Evolutionary conservation across 345 rosid genomes (phyloP).

Genomic region (Barbarea vulgaris): DNA sequence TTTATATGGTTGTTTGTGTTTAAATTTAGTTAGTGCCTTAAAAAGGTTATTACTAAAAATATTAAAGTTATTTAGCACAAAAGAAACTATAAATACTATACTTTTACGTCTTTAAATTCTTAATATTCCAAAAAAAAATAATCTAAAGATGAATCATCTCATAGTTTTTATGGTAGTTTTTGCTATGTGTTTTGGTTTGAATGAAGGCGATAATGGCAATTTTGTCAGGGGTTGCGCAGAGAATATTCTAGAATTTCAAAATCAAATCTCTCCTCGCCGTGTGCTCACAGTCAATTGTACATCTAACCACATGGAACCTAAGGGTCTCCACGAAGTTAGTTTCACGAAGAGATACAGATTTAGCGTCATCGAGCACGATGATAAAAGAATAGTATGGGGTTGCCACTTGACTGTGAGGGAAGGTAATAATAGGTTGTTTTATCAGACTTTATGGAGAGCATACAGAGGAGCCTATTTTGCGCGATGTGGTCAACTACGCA

Average conservation of each 20-base stretch:
- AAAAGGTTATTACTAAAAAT: no score
- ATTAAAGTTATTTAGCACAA: background rate
- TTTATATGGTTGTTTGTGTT: background rate
- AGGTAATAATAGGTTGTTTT: background rate
- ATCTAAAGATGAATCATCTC: background rate
- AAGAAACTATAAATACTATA: background rate
- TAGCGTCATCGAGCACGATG: background rate
- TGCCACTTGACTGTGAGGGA: conserved; percentile 20
- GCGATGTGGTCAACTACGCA: background rate
- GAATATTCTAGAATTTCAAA: background rate
- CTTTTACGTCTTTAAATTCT: background rate
- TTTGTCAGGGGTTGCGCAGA: background rate
- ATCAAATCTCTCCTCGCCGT: background rate
- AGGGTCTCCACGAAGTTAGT: background rate
- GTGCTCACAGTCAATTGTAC: conserved; percentile 8
- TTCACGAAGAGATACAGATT: background rate
- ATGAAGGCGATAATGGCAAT: conserved; percentile 20
- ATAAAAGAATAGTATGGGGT: background rate
- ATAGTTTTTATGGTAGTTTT: background rate
- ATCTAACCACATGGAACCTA: background rate
- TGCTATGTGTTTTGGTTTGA: conserved; percentile 11
- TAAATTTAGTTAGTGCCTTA: background rate
- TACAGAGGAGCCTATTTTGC: background rate
- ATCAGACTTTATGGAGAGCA: background rate
- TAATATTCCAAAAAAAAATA: background rate